Conservation (phyloP, 2,329 filamentous ascomycete genomes). For the Hypoxylon sp. region DNA sequence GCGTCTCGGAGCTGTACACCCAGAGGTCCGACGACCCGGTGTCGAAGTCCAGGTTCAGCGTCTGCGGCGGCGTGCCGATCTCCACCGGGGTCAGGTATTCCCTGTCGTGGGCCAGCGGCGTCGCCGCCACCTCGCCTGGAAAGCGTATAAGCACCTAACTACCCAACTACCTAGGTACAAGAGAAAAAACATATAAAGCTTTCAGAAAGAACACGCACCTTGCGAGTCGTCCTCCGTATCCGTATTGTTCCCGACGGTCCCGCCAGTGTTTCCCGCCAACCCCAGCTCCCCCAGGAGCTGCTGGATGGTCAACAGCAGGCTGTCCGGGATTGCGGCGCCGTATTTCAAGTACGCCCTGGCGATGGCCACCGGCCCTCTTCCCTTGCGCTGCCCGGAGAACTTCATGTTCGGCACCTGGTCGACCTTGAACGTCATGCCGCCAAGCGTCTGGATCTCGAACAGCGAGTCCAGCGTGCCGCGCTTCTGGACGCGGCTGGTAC, state of each 20-base stretch:
- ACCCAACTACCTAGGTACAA: too few relatives aligned
- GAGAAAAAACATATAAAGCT: not conserved
- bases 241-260: conserved; percentile 21
- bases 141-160: conserved; percentile 21
- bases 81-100: conserved; percentile 52
- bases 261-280: conserved; percentile 41
- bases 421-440: conserved; percentile 56
- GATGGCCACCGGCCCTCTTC: conserved; percentile 54
- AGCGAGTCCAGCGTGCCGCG: conserved; percentile 42
- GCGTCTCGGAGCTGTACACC: conserved; percentile 58
- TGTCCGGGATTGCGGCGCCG: conserved; percentile 51
- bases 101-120: conserved; percentile 49
- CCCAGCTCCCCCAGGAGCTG: conserved; percentile 52
- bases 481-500: conserved; percentile 46
- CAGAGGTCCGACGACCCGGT: conserved; percentile 62
- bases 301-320: conserved; percentile 51
- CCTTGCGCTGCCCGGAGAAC: conserved; percentile 48
- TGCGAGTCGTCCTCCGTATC: conserved; percentile 27
- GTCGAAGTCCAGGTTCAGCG: conserved; percentile 59
- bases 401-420: conserved; percentile 55
- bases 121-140: conserved; percentile 48
- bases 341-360: conserved; percentile 57
- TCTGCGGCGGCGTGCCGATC: conserved; percentile 57
- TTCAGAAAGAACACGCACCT: conserved; percentile 16
- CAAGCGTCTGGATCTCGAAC: conserved; percentile 53